These are phyloP conservation scores for Barnettozyma botsteinii DNA, from an alignment of 805 yeast genomes.

Conservation along the genomic window DNA sequence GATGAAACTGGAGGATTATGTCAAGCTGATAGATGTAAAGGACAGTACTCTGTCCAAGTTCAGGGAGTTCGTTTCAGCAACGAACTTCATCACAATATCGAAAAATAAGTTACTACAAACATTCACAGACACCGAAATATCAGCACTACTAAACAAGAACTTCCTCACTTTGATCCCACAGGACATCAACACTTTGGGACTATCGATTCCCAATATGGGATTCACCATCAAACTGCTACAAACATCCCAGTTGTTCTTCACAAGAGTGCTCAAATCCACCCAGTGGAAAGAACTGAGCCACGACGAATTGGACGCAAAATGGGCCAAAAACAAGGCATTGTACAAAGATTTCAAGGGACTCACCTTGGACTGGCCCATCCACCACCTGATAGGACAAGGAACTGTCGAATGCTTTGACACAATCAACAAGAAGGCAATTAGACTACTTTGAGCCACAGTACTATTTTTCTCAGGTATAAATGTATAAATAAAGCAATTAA, in stretches of 20 bases:
- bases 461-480: no score
- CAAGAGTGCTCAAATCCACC: conserved; percentile 31
- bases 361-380: conserved; percentile 43
- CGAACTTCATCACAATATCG: background rate
- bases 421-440: conserved; percentile 36
- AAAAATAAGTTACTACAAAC: background rate
- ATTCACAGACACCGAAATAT: conserved; percentile 22
- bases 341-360: conserved; percentile 46
- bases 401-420: conserved; percentile 46
- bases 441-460: background rate
- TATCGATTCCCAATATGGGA: conserved; percentile 48
- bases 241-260: conserved; percentile 40
- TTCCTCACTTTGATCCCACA: conserved; percentile 38
- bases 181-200: conserved; percentile 33
- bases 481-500: no score
- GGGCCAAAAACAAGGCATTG: conserved; percentile 40
- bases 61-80: background rate
- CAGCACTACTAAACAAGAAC: conserved; percentile 35
- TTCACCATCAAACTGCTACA: conserved; percentile 39
- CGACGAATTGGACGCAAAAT: conserved; percentile 35
- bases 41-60: conserved; percentile 4
- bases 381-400: conserved; percentile 49
- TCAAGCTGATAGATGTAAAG: background rate
- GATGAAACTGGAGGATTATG: conserved; percentile 25
- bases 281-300: conserved; percentile 41